Evolutionary conservation across 2,329 filamentous ascomycete species (phyloP).

Genomic region (Lasiodiplodia sp.): DNA sequence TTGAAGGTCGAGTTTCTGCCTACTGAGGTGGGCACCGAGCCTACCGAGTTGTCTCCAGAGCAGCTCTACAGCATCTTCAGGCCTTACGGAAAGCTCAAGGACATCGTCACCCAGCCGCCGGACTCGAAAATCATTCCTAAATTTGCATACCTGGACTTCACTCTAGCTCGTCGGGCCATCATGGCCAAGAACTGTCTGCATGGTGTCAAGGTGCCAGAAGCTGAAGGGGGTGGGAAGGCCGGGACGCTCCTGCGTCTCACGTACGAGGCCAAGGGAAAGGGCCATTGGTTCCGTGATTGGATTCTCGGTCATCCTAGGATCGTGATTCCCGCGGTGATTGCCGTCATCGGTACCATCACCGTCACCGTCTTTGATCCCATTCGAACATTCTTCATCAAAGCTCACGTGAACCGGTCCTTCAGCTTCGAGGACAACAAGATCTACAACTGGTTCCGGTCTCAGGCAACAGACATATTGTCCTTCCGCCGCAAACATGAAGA

Average conservation of each 20-base stretch:
- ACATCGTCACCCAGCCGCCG: slow-evolving; percentile 81
- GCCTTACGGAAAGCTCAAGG: slow-evolving; percentile 86
- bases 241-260: slow-evolving; percentile 82
- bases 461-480: slow-evolving; percentile 70
- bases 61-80: slow-evolving; percentile 86
- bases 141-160: slow-evolving; percentile 82
- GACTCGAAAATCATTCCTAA: slow-evolving; percentile 86
- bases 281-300: slow-evolving; percentile 86
- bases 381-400: slow-evolving; percentile 88
- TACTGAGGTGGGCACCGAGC: slow-evolving; percentile 71
- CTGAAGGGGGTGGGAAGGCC: slow-evolving; percentile 73
- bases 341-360: slow-evolving; percentile 80
- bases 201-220: slow-evolving; percentile 74
- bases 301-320: slow-evolving; percentile 84
- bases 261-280: slow-evolving; percentile 80
- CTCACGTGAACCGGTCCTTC: slow-evolving; percentile 81
- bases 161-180: slow-evolving; percentile 75
- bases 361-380: slow-evolving; percentile 94
- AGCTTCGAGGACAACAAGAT: slow-evolving; percentile 75
- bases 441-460: slow-evolving; percentile 81
- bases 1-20: slow-evolving; percentile 87
- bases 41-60: slow-evolving; percentile 84
- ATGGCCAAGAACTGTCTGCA: slow-evolving; percentile 95
- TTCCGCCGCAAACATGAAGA: slow-evolving; percentile 66
- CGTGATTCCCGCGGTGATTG: slow-evolving; percentile 82